Evolutionary conservation across 345 rosid genomes (phyloP).

Genomic region (Eucalyptus brandiana): DNA sequence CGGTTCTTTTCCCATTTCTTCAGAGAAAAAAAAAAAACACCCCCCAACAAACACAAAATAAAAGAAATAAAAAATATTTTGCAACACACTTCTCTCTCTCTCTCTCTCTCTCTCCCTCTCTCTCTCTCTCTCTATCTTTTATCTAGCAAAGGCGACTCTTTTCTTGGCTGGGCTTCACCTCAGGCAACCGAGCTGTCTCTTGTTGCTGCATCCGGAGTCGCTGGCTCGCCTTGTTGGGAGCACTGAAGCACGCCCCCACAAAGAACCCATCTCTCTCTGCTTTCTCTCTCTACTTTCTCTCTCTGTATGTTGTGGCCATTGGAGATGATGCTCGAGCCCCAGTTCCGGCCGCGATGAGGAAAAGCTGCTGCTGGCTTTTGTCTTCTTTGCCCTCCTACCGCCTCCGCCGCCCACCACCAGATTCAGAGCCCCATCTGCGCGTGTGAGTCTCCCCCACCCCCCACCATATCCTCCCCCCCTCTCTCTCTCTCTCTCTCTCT

Average conservation of each 20-base stretch:
- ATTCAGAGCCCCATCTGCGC: not conserved
- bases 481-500: not conserved
- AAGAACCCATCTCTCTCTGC: not conserved
- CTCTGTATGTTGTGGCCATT: not conserved
- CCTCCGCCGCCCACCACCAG: not conserved
- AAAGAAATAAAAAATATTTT: not conserved
- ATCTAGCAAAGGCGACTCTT: not conserved
- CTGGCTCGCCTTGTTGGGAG: conserved; percentile 53
- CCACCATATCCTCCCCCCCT: not conserved
- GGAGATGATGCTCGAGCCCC: not conserved
- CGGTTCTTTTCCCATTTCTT: conserved; percentile 44
- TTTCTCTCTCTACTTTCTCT: not conserved
- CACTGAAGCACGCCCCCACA: conserved; percentile 42
- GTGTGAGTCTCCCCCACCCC: not conserved
- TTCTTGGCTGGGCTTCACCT: conserved; percentile 51
- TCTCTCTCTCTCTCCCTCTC: not conserved
- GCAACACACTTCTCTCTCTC: no score
- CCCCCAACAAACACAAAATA: not conserved
- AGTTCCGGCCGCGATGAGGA: not conserved
- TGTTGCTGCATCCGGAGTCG: conserved; percentile 3
- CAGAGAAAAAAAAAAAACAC: not conserved
- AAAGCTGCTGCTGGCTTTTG: not conserved
- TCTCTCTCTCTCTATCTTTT: conserved; percentile 6
- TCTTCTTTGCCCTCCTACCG: not conserved
- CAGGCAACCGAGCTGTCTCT: conserved; percentile 96